Percentiles rank a stretch among this genome's conserved stretches.
Evolutionary conservation across 2,329 filamentous ascomycete species (phyloP).

Genomic region (Aquanectria penicillioides): DNA sequence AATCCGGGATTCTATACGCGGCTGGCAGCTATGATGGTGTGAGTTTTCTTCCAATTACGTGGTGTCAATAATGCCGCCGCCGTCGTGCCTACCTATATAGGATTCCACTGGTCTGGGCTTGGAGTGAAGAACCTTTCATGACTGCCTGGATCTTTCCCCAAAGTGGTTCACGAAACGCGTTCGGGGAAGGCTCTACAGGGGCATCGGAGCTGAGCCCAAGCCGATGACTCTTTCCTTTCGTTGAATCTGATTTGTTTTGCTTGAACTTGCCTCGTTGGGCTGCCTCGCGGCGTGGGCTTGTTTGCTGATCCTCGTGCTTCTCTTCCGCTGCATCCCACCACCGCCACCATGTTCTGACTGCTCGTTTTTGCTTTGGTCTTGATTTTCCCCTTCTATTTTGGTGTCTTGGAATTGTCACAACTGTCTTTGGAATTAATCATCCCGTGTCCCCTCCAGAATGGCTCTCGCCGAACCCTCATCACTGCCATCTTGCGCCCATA

Average conservation of each 20-base stretch:
- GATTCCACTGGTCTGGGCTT: background rate
- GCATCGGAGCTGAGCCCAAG: background rate
- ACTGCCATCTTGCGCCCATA: slow-evolving; percentile 45
- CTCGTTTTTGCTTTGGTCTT: slow-evolving; percentile 33
- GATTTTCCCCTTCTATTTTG: slow-evolving; percentile 50
- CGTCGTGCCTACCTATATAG: no score
- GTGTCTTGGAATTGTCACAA: slow-evolving; percentile 55
- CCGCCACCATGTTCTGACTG: slow-evolving; percentile 51
- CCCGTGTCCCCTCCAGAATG: slow-evolving; percentile 45
- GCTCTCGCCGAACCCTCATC: slow-evolving; percentile 45
- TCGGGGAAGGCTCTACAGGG: slow-evolving; percentile 8
- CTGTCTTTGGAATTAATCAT: slow-evolving; percentile 45
- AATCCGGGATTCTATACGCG: slow-evolving; percentile 11
- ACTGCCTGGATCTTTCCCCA: slow-evolving; percentile 1
- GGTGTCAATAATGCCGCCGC: background rate
- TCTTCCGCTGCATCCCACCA: slow-evolving; percentile 45
- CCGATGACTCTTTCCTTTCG: slow-evolving; percentile 16
- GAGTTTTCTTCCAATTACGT: slow-evolving; percentile 2
- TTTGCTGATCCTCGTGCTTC: slow-evolving; percentile 17
- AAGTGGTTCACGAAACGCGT: background rate
- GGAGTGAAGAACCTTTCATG: background rate
- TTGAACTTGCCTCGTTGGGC: background rate
- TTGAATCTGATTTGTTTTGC: background rate
- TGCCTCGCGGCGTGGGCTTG: background rate
- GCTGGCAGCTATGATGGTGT: slow-evolving; percentile 13